Conservation (phyloP, 768 basidiomycete genomes). For the Tylopilus sp. region DNA sequence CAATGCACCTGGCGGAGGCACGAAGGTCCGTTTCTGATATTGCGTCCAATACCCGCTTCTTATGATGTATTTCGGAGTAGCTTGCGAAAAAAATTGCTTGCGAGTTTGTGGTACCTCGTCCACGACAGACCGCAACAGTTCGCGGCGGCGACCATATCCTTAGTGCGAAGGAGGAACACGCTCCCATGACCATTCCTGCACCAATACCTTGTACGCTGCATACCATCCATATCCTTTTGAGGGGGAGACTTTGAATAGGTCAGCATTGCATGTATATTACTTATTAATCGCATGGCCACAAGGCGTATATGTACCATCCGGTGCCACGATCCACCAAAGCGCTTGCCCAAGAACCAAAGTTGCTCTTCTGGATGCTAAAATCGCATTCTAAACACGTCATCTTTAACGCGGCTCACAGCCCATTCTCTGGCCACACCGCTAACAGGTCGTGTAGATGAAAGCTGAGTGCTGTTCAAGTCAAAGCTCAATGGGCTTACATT, state of each 20-base stretch:
- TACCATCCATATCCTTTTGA: background rate
- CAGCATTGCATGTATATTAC: background rate
- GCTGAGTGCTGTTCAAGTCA: no score
- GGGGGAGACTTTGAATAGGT: background rate
- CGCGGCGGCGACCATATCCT: slow-evolving; percentile 6
- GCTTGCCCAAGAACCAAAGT: no score
- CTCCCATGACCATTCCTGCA: slow-evolving; percentile 7
- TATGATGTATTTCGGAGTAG: slow-evolving; percentile 4
- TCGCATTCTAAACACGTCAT: no score
- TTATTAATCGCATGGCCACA: no score
- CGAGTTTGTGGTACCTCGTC: slow-evolving; percentile 10
- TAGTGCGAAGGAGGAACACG: slow-evolving; percentile 8
- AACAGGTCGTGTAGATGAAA: no score
- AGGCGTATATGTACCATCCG: no score
- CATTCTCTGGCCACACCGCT: no score
- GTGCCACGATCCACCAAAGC: no score
- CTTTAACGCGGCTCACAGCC: no score
- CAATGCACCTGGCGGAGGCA: no score
- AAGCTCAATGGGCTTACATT: no score
- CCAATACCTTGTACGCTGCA: background rate
- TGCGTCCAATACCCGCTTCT: background rate
- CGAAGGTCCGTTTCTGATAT: background rate
- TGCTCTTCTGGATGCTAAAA: no score
- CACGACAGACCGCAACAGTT: slow-evolving; percentile 11
- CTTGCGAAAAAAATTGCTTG: slow-evolving; percentile 11